Base-by-base conservation (phyloP, 139 green algal genomes). In the Mychonastes homosphaera region DNA sequence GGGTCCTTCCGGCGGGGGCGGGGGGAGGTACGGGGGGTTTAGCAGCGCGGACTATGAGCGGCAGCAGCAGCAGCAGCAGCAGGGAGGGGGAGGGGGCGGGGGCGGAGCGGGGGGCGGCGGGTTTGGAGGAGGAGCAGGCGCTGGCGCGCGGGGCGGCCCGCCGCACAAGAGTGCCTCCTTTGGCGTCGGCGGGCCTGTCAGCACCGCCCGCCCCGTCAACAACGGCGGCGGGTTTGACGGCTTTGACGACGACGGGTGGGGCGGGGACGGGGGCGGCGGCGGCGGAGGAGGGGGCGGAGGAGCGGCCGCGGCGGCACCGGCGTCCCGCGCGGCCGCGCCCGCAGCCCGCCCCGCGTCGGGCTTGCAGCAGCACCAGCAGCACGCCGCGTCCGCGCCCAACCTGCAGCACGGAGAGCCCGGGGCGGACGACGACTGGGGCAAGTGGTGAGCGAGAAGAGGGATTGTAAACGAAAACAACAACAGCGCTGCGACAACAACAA, bases 401-500 rank as follows among this genome's bases (percentile, higher is more conserved):
- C n/a, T n/a, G 9, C 30, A 59, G 19, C 30, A 59, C 34, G 16
- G 48, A 23, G 32, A 54, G 34, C 13, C 49, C 24, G 56, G 12
- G 23, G 53, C 18, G 9, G 32, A 60, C 6, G 53, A 63, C 21
- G 56, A 63, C 23, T 63, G 56, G 56, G 56, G 56, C 49, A 58
- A 61, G 8, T 63, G 56, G 56, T 63, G 13, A 59, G 19, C 19
- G 19, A 47, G 19, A 47, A 47, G 19, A 47, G 40, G n/a, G n/a
- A 44, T 44, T 44, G 36, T 10, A 10, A 13, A 44, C 12, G 36
- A 10, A 44, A 44, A 10, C 13, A 10, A 44, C 13, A n/a, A 13
- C 10, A 13, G 36, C 13, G 36, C 12, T 44, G 36, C 36, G 10
- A 44, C 12, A 10, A 10, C 13, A 44, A 10, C 12, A 10, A 44